phyloP scores from a whole-genome alignment of 192 early-diverging fungal genomes.

The Coemansia sp. region DNA sequence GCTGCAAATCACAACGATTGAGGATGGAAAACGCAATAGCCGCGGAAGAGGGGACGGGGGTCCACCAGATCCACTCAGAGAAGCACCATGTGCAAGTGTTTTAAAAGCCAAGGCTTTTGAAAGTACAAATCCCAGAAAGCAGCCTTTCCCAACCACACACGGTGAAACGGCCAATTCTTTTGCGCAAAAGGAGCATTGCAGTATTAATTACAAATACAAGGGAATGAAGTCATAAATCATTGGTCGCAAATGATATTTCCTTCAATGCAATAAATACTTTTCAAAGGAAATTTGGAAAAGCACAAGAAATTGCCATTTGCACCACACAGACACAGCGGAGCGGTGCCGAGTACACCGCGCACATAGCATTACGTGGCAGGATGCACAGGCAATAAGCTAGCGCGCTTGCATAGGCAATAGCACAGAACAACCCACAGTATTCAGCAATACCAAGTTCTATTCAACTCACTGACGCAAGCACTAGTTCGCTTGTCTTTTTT shows the following conservation, averaged over 20 bases:
- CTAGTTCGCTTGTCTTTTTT: not conserved
- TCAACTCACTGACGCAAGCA: not conserved
- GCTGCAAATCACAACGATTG: not conserved
- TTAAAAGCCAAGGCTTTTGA: not conserved
- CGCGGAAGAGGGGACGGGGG: too few relatives aligned
- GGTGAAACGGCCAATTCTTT: too few relatives aligned
- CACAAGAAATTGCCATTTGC: too few relatives aligned
- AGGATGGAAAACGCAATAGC: not conserved
- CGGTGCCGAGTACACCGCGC: not conserved
- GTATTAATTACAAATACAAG: too few relatives aligned
- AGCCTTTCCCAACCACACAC: too few relatives aligned
- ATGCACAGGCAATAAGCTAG: not conserved
- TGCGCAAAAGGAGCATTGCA: too few relatives aligned
- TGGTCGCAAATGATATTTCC: too few relatives aligned
- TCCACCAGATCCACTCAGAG: not conserved
- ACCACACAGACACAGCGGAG: too few relatives aligned
- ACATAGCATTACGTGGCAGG: not conserved
- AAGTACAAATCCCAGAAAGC: too few relatives aligned
- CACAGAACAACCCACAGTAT: not conserved
- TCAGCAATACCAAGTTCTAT: not conserved
- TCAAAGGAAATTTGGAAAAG: too few relatives aligned
- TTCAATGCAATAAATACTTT: too few relatives aligned
- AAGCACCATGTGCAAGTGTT: not conserved
- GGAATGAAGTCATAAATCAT: too few relatives aligned
- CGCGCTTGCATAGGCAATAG: constrained; percentile 2